Evolutionary conservation across 495 filamentous ascomycete genomes (phyloP).

Genomic region (Penicillium paradoxum): DNA sequence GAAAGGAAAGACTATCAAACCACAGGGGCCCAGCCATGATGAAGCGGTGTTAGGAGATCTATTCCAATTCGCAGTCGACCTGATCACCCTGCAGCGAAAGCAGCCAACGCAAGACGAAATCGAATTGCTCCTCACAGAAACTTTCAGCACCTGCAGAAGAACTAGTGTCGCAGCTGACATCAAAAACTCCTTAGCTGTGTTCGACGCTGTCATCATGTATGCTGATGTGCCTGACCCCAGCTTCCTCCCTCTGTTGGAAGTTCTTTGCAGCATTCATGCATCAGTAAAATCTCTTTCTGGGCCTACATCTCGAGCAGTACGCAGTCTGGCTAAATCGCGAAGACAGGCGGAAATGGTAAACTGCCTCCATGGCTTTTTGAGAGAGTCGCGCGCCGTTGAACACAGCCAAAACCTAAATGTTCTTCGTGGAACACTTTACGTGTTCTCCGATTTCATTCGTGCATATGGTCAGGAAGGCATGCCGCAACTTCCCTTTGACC

Average conservation of each 20-base stretch:
- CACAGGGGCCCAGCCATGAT: conserved; percentile 47
- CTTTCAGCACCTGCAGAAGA: conserved; percentile 68
- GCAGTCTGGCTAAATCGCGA: conserved; percentile 74
- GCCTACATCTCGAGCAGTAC: conserved; percentile 68
- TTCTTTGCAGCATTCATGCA: conserved; percentile 77
- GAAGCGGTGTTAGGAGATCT: conserved; percentile 64
- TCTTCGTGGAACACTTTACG: conserved; percentile 62
- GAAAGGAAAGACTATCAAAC: conserved; percentile 47
- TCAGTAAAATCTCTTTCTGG: conserved; percentile 65
- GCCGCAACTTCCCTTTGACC: conserved; percentile 48
- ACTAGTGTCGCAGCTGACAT: conserved; percentile 72
- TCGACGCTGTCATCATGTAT: conserved; percentile 77
- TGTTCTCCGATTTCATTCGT: conserved; percentile 55
- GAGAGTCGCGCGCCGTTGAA: conserved; percentile 41
- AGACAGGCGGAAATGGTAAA: conserved; percentile 66
- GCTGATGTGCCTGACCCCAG: conserved; percentile 64
- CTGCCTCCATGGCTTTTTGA: conserved; percentile 58
- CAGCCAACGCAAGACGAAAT: conserved; percentile 65
- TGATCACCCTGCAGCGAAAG: conserved; percentile 81
- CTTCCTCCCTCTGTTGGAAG: conserved; percentile 65
- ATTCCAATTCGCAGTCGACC: conserved; percentile 68
- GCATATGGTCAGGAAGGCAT: conserved; percentile 59
- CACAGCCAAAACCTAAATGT: conserved; percentile 54
- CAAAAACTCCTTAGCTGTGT: conserved; percentile 65
- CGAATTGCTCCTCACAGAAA: conserved; percentile 57